Evolutionary conservation across 352 stramenopile genomes (phyloP).

Genomic region (Pythium biforme): DNA sequence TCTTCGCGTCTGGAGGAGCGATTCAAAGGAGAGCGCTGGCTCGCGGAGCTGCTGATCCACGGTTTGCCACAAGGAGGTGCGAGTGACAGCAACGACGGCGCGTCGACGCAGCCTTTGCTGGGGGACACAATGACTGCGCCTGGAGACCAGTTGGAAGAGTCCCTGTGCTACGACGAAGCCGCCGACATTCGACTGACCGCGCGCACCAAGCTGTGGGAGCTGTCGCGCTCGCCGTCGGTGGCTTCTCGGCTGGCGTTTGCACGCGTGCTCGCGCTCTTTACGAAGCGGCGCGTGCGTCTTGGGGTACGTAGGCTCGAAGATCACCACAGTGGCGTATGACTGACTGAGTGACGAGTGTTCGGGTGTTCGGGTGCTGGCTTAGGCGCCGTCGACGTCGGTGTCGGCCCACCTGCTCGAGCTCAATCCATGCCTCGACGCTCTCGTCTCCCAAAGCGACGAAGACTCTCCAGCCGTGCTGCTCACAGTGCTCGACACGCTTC

Average conservation of each 20-base stretch:
- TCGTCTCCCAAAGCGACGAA: constrained; percentile 37
- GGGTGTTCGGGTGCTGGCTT: too few relatives aligned
- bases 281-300: neutral
- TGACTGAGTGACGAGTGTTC: too few relatives aligned
- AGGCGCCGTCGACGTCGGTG: too few relatives aligned
- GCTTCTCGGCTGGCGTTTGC: constrained; percentile 33
- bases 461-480: constrained; percentile 30
- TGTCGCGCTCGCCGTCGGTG: constrained; percentile 20
- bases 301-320: constrained; percentile 5
- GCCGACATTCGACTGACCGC: constrained; percentile 39
- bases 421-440: constrained; percentile 33
- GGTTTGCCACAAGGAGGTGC: neutral
- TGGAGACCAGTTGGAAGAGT: constrained; percentile 42
- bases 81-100: neutral
- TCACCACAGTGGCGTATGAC: too few relatives aligned
- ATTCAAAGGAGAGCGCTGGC: constrained; percentile 49
- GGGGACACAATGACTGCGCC: too few relatives aligned
- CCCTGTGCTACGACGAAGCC: constrained; percentile 45
- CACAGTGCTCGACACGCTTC: constrained; percentile 28
- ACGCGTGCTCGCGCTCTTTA: constrained; percentile 36
- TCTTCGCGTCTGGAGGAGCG: constrained; percentile 35
- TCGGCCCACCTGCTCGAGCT: constrained; percentile 32
- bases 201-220: constrained; percentile 41
- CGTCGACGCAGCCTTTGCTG: neutral
- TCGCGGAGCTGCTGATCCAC: constrained; percentile 41